Conservation (phyloP, 2,329 filamentous ascomycete genomes). For the Nemania serpens region DNA sequence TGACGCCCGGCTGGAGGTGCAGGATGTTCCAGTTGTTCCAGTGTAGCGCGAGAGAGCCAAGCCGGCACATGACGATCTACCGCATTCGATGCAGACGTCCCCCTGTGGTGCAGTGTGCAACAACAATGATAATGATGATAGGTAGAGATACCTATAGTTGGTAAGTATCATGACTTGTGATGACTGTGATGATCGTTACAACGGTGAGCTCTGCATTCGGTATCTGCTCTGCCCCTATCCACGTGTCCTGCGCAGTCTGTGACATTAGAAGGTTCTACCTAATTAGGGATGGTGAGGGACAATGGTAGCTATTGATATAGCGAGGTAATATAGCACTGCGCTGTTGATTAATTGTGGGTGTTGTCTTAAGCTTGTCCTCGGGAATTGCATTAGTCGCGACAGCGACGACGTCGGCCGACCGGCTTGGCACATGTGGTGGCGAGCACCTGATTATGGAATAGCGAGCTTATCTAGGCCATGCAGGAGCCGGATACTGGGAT, state of each 20-base stretch:
- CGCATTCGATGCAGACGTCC: constrained; percentile 7
- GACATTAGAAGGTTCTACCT: too few relatives aligned
- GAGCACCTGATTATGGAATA: background rate
- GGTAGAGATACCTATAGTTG: background rate
- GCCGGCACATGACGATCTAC: constrained; percentile 29
- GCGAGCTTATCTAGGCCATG: background rate
- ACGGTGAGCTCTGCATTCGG: too few relatives aligned
- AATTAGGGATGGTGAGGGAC: too few relatives aligned
- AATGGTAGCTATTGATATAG: too few relatives aligned
- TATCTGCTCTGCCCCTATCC: too few relatives aligned
- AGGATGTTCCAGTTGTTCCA: background rate
- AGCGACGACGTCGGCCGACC: background rate
- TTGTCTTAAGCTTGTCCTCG: background rate
- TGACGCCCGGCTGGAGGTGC: constrained; percentile 6
- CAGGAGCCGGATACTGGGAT: background rate
- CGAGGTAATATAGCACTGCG: too few relatives aligned
- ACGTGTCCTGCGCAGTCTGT: too few relatives aligned
- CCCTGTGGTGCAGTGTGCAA: constrained; percentile 3
- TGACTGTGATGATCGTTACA: too few relatives aligned
- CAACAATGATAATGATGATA: background rate
- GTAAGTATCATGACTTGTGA: background rate
- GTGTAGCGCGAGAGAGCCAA: constrained; percentile 13
- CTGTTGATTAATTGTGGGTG: background rate
- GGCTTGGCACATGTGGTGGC: background rate
- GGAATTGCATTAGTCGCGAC: background rate